phyloP scores from a whole-genome alignment of 495 filamentous ascomycete genomes.

The Halenospora varia region DNA sequence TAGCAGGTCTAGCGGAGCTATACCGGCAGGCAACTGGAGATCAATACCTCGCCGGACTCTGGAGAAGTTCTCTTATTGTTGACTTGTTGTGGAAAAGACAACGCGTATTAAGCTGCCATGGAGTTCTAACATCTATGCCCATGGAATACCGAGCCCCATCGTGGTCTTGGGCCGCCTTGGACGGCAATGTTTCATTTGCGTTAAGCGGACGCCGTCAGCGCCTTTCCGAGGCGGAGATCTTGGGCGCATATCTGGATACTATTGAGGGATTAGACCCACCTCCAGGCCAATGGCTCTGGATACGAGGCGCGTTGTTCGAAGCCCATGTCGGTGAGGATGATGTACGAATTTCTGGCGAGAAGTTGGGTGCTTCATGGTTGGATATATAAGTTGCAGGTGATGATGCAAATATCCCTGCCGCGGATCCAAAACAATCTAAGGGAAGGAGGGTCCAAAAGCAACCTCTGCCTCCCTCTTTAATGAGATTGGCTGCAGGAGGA shows the following conservation, averaged over 20 bases:
- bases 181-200: background rate
- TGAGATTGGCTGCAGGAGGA: too few species aligned
- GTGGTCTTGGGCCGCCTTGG: background rate
- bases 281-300: background rate
- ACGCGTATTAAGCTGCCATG: background rate
- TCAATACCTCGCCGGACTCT: slow-evolving; percentile 1
- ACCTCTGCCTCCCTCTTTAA: too few species aligned
- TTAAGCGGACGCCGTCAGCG: background rate
- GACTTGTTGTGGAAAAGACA: background rate
- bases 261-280: background rate
- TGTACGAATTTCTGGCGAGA: background rate
- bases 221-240: background rate
- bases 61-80: background rate
- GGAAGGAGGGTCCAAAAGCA: too few species aligned
- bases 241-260: background rate
- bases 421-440: too few species aligned
- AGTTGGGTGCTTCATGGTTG: background rate
- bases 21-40: background rate
- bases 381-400: too few species aligned
- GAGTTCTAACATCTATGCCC: background rate
- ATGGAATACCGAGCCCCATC: background rate
- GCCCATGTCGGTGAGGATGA: background rate
- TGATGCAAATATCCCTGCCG: too few species aligned
- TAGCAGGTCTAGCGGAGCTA: background rate
- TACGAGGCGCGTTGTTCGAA: background rate